Percentiles rank a stretch among this genome's conserved stretches.
These are phyloP conservation scores for Boletus huronensis DNA, from an alignment of 768 basidiomycete genomes.

Conservation along the genomic window DNA sequence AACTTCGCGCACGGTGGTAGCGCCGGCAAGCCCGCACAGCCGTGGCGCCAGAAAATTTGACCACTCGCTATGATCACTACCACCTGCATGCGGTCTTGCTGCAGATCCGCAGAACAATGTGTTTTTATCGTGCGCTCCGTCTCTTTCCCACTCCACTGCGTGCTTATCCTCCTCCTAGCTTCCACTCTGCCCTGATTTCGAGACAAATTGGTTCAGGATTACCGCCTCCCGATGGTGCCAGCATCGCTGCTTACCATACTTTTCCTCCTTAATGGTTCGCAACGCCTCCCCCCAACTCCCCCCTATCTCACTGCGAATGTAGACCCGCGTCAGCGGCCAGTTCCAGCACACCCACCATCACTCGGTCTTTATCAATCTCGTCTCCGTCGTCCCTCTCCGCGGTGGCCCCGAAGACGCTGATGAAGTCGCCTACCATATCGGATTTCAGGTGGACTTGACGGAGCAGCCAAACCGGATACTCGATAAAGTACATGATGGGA, in stretches of 20 bases:
- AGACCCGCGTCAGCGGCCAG: constrained; percentile 5
- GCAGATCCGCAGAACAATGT: constrained; percentile 64
- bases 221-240: neutral
- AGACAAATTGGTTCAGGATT: constrained; percentile 7
- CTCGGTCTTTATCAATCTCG: constrained; percentile 81
- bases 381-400: constrained; percentile 83
- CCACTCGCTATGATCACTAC: neutral
- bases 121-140: constrained; percentile 30
- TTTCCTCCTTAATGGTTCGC: neutral
- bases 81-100: constrained; percentile 39
- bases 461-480: constrained; percentile 84
- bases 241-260: neutral
- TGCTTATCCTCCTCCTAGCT: constrained; percentile 22
- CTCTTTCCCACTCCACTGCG: neutral
- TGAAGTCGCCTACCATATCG: constrained; percentile 83
- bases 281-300: neutral
- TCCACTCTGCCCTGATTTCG: constrained; percentile 19
- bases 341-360: constrained; percentile 3
- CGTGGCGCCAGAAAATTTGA: too few species aligned
- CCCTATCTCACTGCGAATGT: neutral
- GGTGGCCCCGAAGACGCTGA: constrained; percentile 63
- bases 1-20: too few species aligned
- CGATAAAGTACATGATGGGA: constrained; percentile 73
- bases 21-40: too few species aligned
- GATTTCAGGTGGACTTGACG: constrained; percentile 93